Evolutionary conservation across 495 filamentous ascomycete species (phyloP).

Genomic region (Parachaetomium inaequale): DNA sequence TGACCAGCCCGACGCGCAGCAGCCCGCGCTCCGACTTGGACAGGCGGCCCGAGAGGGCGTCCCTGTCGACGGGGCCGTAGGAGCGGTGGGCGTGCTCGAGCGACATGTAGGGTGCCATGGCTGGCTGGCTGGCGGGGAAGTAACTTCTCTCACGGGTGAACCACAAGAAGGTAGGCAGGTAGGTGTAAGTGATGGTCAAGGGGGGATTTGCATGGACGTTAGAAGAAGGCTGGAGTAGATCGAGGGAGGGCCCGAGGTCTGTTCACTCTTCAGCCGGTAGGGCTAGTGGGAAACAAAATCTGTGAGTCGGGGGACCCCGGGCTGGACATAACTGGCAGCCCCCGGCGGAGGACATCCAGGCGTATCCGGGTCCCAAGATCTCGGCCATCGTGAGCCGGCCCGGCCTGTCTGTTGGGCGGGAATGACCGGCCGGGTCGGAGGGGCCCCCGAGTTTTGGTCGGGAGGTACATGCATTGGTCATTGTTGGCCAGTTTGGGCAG

Average conservation of each 20-base stretch:
- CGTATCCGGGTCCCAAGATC: not conserved
- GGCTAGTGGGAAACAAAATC: not conserved
- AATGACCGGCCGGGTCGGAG: not conserved
- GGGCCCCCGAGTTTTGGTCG: too few species aligned
- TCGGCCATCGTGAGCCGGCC: slow-evolving; percentile 1
- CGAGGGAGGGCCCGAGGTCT: not conserved
- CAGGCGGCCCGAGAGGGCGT: not conserved
- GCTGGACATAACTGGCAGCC: not conserved
- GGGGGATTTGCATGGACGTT: not conserved
- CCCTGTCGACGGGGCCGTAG: slow-evolving; percentile 4
- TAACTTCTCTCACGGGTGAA: not conserved
- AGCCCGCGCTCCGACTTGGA: not conserved
- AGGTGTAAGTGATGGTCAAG: not conserved
- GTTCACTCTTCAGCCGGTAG: not conserved
- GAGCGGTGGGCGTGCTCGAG: slow-evolving; percentile 9
- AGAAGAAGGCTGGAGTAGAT: not conserved
- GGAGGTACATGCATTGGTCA: too few species aligned
- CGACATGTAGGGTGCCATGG: slow-evolving; percentile 7
- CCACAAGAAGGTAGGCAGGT: not conserved
- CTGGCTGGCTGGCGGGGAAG: not conserved
- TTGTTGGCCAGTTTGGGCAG: not conserved
- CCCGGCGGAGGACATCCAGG: not conserved
- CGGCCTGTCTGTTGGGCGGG: not conserved
- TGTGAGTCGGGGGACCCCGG: slow-evolving; percentile 1
- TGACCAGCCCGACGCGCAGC: slow-evolving; percentile 5